phyloP scores from a whole-genome alignment of 2,329 filamentous ascomycete genomes.

The Chaetomium sp. region DNA sequence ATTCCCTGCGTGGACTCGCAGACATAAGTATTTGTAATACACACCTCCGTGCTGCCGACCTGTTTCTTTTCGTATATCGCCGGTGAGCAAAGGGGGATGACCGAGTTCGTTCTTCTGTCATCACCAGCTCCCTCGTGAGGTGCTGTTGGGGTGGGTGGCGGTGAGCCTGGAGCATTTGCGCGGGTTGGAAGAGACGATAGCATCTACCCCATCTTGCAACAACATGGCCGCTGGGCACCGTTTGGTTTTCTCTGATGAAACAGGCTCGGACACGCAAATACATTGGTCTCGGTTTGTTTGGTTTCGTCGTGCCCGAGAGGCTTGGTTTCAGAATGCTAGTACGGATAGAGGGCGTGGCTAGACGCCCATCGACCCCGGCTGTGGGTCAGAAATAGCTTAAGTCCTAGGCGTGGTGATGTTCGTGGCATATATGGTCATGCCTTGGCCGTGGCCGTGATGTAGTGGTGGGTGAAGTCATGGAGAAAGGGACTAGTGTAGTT shows the following conservation, averaged over 20 bases:
- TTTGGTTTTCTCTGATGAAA: neutral
- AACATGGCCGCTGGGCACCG: neutral
- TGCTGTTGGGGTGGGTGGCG: neutral
- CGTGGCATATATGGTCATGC: neutral
- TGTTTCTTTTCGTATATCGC: neutral
- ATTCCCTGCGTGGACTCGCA: neutral
- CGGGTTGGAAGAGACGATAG: neutral
- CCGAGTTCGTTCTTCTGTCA: neutral
- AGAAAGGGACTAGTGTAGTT: no score
- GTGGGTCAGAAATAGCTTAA: neutral
- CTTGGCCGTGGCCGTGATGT: neutral
- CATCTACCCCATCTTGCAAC: neutral
- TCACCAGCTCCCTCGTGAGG: neutral
- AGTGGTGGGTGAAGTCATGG: neutral
- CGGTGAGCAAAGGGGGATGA: neutral
- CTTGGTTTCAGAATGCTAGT: neutral
- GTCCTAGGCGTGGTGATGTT: neutral
- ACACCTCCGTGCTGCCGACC: neutral
- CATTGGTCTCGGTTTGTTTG: neutral
- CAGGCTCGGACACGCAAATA: neutral
- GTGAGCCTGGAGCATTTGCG: neutral
- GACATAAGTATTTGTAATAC: conserved; percentile 2
- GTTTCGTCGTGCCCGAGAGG: neutral
- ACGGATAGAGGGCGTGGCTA: neutral
- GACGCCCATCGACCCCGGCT: neutral